Percentiles rank a stretch among this genome's conserved stretches.
phyloP scores from a whole-genome alignment of 2,329 filamentous ascomycete genomes.

The Scedosporium apiospermum region DNA sequence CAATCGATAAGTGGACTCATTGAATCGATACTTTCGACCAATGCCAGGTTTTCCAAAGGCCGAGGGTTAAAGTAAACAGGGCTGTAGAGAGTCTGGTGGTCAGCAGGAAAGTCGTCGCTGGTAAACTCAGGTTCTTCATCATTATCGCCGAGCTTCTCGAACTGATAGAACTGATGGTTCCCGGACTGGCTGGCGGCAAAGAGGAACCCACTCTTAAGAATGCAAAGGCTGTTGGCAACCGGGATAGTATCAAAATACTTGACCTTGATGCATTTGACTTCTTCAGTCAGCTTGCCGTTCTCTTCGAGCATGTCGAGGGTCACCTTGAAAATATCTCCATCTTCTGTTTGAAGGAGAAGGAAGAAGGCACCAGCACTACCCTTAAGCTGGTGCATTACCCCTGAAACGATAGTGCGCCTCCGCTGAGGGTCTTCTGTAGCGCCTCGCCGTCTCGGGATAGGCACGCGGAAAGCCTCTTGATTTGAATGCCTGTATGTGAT shows the following conservation, averaged over 20 bases:
- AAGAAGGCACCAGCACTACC: slow-evolving; percentile 80
- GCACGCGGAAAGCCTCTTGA: slow-evolving; percentile 77
- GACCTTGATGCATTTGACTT: slow-evolving; percentile 77
- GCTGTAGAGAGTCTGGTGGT: slow-evolving; percentile 56
- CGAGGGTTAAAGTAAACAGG: slow-evolving; percentile 82
- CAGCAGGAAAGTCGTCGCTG: slow-evolving; percentile 73
- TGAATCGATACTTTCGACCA: slow-evolving; percentile 77
- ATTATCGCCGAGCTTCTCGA: slow-evolving; percentile 93
- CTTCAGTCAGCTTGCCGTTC: slow-evolving; percentile 66
- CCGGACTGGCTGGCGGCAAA: slow-evolving; percentile 89
- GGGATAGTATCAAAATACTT: slow-evolving; percentile 98
- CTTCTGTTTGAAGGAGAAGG: slow-evolving; percentile 89
- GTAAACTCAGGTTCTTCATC: slow-evolving; percentile 80
- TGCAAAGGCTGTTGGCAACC: slow-evolving; percentile 76
- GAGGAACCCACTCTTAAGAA: slow-evolving; percentile 90
- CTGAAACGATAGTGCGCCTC: slow-evolving; percentile 77
- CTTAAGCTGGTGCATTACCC: slow-evolving; percentile 94
- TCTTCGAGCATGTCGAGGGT: slow-evolving; percentile 87
- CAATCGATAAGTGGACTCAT: slow-evolving; percentile 89
- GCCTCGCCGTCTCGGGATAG: slow-evolving; percentile 78
- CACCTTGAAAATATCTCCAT: slow-evolving; percentile 94
- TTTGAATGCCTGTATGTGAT: slow-evolving; percentile 97
- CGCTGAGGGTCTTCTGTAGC: slow-evolving; percentile 86
- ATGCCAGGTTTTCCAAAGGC: slow-evolving; percentile 67
- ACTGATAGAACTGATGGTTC: slow-evolving; percentile 92